Percentiles rank a stretch among this genome's conserved stretches.
These are phyloP conservation scores for Parascedosporium putredinis DNA, from an alignment of 2,329 filamentous ascomycete species.

Conservation along the genomic window DNA sequence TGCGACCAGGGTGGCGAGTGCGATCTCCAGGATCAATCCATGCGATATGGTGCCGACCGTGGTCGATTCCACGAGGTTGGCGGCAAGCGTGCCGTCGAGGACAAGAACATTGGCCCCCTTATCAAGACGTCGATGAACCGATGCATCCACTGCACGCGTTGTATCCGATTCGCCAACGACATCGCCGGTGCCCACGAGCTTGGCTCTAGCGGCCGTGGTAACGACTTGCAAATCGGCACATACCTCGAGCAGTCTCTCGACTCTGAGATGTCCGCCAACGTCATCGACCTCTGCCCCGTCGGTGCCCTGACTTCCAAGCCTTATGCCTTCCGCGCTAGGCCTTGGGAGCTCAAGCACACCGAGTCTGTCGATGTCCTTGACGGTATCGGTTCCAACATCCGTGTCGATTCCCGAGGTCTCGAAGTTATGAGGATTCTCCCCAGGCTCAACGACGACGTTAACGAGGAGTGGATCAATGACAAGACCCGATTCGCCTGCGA, in stretches of 20 bases:
- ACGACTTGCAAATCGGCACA: constrained; percentile 95
- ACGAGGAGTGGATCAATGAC: constrained; percentile 99
- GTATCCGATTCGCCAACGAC: constrained; percentile 95
- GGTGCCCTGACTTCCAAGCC: constrained; percentile 95
- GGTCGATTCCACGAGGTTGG: constrained; percentile 93
- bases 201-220: constrained; percentile 88
- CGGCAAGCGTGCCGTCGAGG: constrained; percentile 95
- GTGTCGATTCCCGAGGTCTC: constrained; percentile 82
- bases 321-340: constrained; percentile 91
- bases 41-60: constrained; percentile 93
- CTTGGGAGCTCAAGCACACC: constrained; percentile 94
- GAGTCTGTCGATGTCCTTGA: constrained; percentile 94
- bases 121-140: constrained; percentile 99
- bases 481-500: constrained; percentile 96
- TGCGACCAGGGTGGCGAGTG: constrained; percentile 99
- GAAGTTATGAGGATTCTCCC: constrained; percentile 95
- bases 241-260: constrained; percentile 92
- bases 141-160: constrained; percentile 98
- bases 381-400: constrained; percentile 85
- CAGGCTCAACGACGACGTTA: constrained; percentile 91
- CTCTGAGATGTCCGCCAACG: constrained; percentile 90
- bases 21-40: constrained; percentile 97
- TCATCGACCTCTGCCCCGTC: constrained; percentile 96
- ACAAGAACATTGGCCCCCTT: constrained; percentile 97
- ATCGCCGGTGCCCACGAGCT: constrained; percentile 92